Evolutionary conservation across 352 stramenopile species (phyloP).

Genomic region (Thalassiosira livingstoniorum): DNA sequence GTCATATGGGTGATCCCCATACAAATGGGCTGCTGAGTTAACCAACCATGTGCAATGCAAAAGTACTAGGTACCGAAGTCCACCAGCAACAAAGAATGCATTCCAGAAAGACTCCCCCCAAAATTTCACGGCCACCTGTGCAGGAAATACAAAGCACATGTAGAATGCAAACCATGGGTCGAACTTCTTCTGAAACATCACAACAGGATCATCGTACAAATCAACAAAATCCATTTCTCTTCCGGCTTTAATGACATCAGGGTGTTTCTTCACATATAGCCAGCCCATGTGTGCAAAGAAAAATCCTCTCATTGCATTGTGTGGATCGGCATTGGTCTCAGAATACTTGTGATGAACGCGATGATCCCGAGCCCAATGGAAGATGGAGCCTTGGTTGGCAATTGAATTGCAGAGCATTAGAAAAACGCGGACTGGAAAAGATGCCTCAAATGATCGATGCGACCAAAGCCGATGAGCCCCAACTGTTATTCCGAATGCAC

Average conservation of each 20-base stretch:
- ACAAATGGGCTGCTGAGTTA: constrained; percentile 98
- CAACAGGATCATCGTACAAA: constrained; percentile 94
- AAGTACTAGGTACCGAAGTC: constrained; percentile 93
- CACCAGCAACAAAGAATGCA: constrained; percentile 95
- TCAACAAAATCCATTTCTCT: constrained; percentile 97
- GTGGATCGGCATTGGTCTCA: constrained; percentile 91
- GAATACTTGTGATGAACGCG: constrained; percentile 99
- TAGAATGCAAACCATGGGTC: constrained; percentile 98
- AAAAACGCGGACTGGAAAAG: constrained; percentile 90
- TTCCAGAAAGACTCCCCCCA: constrained; percentile 95
- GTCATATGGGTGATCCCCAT: constrained; percentile 97
- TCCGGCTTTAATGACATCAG: constrained; percentile 89
- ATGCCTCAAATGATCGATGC: constrained; percentile 95
- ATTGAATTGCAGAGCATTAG: constrained; percentile 98
- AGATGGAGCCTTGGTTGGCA: constrained; percentile 98
- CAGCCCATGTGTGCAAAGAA: constrained; percentile 99
- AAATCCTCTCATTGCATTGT: constrained; percentile 97
- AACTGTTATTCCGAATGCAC: constrained; percentile 96
- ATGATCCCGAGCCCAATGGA: constrained; percentile 98
- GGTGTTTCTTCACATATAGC: constrained; percentile 98
- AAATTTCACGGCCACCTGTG: constrained; percentile 88
- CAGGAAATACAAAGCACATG: constrained; percentile 97
- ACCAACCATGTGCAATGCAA: constrained; percentile 98
- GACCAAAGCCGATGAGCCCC: constrained; percentile 97
- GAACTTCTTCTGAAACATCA: constrained; percentile 95